Conservation (phyloP, 2,329 filamentous ascomycete genomes). For the Cryphonectria japonica region DNA sequence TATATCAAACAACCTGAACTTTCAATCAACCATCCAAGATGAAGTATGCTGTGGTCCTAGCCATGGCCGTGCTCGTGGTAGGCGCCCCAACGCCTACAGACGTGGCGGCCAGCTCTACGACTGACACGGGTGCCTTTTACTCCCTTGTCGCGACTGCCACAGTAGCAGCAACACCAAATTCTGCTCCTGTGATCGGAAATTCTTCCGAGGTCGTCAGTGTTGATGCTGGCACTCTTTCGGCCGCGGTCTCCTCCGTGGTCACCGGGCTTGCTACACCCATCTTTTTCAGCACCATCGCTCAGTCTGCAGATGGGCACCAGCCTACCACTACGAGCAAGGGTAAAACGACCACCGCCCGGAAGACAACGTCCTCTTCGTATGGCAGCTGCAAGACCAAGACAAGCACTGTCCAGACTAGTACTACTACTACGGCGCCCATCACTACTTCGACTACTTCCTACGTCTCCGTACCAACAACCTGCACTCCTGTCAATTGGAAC, state of each 20-base stretch:
- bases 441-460: not conserved
- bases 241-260: not conserved
- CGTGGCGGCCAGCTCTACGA: not conserved
- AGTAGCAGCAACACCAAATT: not conserved
- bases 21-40: conserved; percentile 38
- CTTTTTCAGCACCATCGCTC: not conserved
- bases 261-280: not conserved
- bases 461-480: not conserved
- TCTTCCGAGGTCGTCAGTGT: conserved; percentile 1
- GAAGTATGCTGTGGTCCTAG: not conserved
- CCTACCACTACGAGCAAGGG: not conserved
- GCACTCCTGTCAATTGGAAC: conserved; percentile 9
- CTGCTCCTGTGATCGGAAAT: not conserved
- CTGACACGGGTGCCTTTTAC: conserved; percentile 3
- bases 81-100: conserved; percentile 2
- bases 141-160: conserved; percentile 1
- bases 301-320: not conserved
- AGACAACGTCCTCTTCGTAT: not conserved
- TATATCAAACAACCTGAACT: not conserved
- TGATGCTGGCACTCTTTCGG: not conserved
- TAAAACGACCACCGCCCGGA: not conserved
- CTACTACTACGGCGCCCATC: not conserved
- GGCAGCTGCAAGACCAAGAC: conserved; percentile 1
- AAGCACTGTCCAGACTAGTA: not conserved
- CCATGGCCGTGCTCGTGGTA: conserved; percentile 1